A percentile compares a stretch with the other conserved stretches of the same genome.
Evolutionary conservation across 768 basidiomycete genomes (phyloP).

Genomic region (Podaxis sp.): DNA sequence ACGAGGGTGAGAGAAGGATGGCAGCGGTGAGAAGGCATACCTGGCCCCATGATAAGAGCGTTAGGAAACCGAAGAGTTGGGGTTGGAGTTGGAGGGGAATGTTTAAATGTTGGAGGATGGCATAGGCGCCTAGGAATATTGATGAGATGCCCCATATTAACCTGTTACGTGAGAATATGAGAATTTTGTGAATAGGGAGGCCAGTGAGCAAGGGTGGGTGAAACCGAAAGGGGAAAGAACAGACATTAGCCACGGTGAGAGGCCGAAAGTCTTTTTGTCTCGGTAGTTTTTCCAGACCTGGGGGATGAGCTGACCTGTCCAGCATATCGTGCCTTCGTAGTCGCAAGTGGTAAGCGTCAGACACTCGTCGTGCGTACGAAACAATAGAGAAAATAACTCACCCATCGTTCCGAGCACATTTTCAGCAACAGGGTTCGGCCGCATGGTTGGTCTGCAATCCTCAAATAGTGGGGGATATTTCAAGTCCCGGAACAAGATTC

Average conservation of each 20-base stretch:
- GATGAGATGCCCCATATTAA: slow-evolving; percentile 62
- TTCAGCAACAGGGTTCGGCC: slow-evolving; percentile 52
- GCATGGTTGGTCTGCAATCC: slow-evolving; percentile 33
- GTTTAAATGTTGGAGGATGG: slow-evolving; percentile 62
- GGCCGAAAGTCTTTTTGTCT: slow-evolving; percentile 64
- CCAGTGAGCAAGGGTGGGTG: not conserved
- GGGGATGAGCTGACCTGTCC: slow-evolving; percentile 68
- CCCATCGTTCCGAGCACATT: slow-evolving; percentile 73
- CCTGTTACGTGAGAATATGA: slow-evolving; percentile 28
- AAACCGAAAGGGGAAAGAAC: slow-evolving; percentile 16
- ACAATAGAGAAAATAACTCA: slow-evolving; percentile 22
- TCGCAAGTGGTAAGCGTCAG: not conserved
- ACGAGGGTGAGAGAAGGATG: not conserved
- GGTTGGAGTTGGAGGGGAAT: slow-evolving; percentile 73
- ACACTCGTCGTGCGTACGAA: not conserved
- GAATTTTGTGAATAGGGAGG: not conserved
- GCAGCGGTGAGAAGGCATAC: slow-evolving; percentile 30
- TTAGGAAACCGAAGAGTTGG: slow-evolving; percentile 61
- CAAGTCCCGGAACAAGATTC: too few species aligned
- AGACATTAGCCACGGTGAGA: slow-evolving; percentile 69
- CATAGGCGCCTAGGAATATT: slow-evolving; percentile 68
- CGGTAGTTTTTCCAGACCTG: slow-evolving; percentile 75
- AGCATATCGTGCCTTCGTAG: slow-evolving; percentile 56
- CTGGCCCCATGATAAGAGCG: slow-evolving; percentile 66
- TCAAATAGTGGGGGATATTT: too few species aligned